Evolutionary conservation across 129 eudicot genomes (phyloP).

Genomic region (Helianthus annuus): DNA sequence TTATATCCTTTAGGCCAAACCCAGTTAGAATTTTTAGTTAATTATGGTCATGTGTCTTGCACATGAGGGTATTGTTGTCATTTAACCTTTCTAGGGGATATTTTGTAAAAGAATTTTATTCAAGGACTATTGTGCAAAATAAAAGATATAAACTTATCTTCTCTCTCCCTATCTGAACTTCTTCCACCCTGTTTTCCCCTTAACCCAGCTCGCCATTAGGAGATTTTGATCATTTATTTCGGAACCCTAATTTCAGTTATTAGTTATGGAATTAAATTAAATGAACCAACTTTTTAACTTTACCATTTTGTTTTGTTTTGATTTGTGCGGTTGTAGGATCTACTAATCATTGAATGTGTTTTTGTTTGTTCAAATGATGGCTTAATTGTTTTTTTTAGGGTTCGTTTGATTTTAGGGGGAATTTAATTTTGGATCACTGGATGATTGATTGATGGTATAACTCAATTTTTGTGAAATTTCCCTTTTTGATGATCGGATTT

Average conservation of each 20-base stretch:
- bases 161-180: too few relatives aligned
- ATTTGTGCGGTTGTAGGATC: constrained; percentile 9
- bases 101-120: too few relatives aligned
- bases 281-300: constrained; percentile 24
- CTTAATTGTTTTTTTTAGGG: constrained; percentile 2
- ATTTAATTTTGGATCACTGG: constrained; percentile 8
- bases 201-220: neutral
- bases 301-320: neutral
- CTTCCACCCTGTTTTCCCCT: too few relatives aligned
- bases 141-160: too few relatives aligned
- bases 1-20: too few relatives aligned
- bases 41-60: too few relatives aligned
- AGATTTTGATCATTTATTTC: constrained; percentile 20
- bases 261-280: constrained; percentile 20
- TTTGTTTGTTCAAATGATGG: constrained; percentile 18
- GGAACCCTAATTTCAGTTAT: constrained; percentile 13
- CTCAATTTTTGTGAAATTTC: constrained; percentile 18
- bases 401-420: constrained; percentile 10
- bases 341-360: constrained; percentile 14
- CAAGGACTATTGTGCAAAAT: too few relatives aligned
- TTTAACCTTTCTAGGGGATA: too few relatives aligned
- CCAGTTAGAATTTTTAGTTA: too few relatives aligned
- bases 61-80: too few relatives aligned
- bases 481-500: constrained; percentile 18
- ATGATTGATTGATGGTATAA: constrained; percentile 2